Evolutionary conservation across 2,329 filamentous ascomycete species (phyloP).

Genomic region (Fusarium papillatum): DNA sequence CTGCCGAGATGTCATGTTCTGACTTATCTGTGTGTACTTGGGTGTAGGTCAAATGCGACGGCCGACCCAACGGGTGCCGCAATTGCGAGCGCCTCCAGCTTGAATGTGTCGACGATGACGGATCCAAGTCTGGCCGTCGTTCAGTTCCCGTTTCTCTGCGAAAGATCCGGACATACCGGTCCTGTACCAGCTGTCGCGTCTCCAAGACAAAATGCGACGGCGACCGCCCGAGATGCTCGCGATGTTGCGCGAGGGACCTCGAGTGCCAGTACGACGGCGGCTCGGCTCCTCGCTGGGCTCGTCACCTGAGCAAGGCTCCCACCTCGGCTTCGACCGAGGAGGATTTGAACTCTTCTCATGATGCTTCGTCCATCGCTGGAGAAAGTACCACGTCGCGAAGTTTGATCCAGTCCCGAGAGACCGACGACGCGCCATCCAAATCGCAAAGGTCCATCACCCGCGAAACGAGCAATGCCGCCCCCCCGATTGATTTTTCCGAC

Average conservation of each 20-base stretch:
- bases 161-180: conserved; percentile 57
- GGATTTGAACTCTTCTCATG: conserved; percentile 33
- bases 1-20: conserved; percentile 12
- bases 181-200: conserved; percentile 54
- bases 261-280: conserved; percentile 56
- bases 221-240: conserved; percentile 54
- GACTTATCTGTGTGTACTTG: conserved; percentile 13
- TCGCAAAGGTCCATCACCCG: conserved; percentile 38
- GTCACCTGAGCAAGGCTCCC: conserved; percentile 46
- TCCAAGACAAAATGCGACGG: conserved; percentile 59
- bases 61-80: conserved; percentile 56
- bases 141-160: conserved; percentile 48
- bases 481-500: conserved; percentile 41
- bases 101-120: conserved; percentile 55
- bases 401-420: conserved; percentile 42
- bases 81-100: conserved; percentile 59
- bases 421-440: conserved; percentile 28
- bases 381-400: conserved; percentile 40
- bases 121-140: conserved; percentile 41
- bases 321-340: conserved; percentile 41
- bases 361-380: conserved; percentile 30
- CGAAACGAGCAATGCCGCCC: conserved; percentile 36
- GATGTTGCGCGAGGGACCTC: conserved; percentile 49
- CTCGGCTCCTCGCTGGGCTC: conserved; percentile 53
- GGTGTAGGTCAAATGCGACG: conserved; percentile 57